Evolutionary conservation across 1,139 yeast species (phyloP), one percentile per base, ranked within the genome.

Genomic region (Blastobotrys ciferrii): DNA sequence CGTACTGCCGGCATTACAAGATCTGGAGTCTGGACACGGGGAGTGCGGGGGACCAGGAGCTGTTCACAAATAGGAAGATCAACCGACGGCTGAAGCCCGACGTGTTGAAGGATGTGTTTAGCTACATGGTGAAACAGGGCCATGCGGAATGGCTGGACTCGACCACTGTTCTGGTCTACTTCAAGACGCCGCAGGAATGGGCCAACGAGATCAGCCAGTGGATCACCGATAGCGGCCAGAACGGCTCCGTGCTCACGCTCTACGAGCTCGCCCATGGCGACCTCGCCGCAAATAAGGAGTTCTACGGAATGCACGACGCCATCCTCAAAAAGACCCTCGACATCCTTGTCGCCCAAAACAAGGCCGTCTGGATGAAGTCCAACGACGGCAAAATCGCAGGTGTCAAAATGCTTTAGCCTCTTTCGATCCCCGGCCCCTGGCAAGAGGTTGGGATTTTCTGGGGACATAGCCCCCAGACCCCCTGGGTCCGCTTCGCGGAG

Each of bases 171-270:
- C 50, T 74, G 72, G 73, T 91, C 3, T 80, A 81, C 57, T 88
- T 95, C 91, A 76, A 82, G 53, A 72, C 80, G 12, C 72, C 86
- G 9, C 81, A 74, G 14, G 94, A 87, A 52, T 87, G 97, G 95
- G 87, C 89, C 0, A 77, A 81, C 13, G 61, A 77, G 32, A 63
- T 84, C 1, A 57, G 70, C 30, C 77, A 78, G 41, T 82, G 85
- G 84, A 73, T 87, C 17, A 91, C 84, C 48, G 71, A 73, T 13
- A 77, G 91, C 0, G 96, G 96, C 0, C 95, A 88, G 64, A 72
- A 77, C 49, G 89, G 89, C 4, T 72, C 83, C 0, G 85, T 92
- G 2, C 69, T 92, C 48, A 92, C 98, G 0, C 67, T 89, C 7
- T 91, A 86, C 66, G 98, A 92, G 65, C 66, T 92, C 42, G 60